phyloP scores from a whole-genome alignment of 768 basidiomycete species.

The Psilocybe cyanescens region DNA sequence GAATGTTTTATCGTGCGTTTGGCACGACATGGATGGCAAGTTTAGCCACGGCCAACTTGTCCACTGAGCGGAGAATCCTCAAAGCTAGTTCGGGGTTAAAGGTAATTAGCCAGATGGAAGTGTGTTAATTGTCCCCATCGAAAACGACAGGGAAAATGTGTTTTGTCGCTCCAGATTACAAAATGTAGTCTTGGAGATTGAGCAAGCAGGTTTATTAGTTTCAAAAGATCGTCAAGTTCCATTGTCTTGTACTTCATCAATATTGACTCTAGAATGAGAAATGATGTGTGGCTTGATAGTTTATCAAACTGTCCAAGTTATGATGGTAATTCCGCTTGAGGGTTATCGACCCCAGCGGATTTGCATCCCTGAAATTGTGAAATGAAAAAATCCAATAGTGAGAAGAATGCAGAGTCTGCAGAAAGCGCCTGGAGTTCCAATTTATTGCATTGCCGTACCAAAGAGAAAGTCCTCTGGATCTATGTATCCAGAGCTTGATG shows the following conservation, averaged over 20 bases:
- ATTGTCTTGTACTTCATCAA: slow-evolving; percentile 27
- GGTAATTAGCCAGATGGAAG: slow-evolving; percentile 25
- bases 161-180: slow-evolving; percentile 20
- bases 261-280: slow-evolving; percentile 28
- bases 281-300: slow-evolving; percentile 19
- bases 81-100: slow-evolving; percentile 20
- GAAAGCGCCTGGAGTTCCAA: not conserved
- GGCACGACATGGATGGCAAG: not conserved
- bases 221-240: slow-evolving; percentile 15
- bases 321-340: slow-evolving; percentile 17
- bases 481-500: slow-evolving; percentile 26
- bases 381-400: slow-evolving; percentile 26
- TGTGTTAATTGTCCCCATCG: slow-evolving; percentile 31
- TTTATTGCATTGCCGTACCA: not conserved
- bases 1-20: not conserved
- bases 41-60: not conserved
- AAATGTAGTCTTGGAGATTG: slow-evolving; percentile 28
- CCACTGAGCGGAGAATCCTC: not conserved
- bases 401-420: slow-evolving; percentile 16
- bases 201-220: slow-evolving; percentile 24
- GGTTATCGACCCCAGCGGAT: slow-evolving; percentile 25
- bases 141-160: slow-evolving; percentile 19
- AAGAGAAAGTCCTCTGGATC: slow-evolving; percentile 21
- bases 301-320: slow-evolving; percentile 11
- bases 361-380: slow-evolving; percentile 30